A percentile compares a stretch with the other conserved stretches of the same genome.
phyloP scores from a whole-genome alignment of 2,329 filamentous ascomycete species.

The Diaporthe sp. region DNA sequence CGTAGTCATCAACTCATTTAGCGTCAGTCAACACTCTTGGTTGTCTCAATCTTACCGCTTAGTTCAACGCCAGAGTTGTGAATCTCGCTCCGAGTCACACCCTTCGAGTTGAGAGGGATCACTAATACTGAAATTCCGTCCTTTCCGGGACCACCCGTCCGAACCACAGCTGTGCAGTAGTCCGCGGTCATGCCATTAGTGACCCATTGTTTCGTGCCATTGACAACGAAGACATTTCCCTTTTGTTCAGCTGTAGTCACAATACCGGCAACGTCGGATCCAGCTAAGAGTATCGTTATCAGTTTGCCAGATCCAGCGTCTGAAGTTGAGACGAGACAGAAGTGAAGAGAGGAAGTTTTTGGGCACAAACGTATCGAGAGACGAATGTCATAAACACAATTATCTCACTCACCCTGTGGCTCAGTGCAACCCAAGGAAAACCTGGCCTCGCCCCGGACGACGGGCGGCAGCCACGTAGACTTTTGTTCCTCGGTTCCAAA shows the following conservation, averaged over 20 bases:
- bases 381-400: background rate
- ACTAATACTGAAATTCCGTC: slow-evolving; percentile 63
- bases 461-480: slow-evolving; percentile 7
- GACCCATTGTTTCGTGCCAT: slow-evolving; percentile 73
- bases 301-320: background rate
- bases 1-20: background rate
- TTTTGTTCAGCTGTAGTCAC: slow-evolving; percentile 48
- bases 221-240: slow-evolving; percentile 63
- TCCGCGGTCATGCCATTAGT: slow-evolving; percentile 67
- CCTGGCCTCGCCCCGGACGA: slow-evolving; percentile 10
- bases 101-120: slow-evolving; percentile 56
- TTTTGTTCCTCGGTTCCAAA: slow-evolving; percentile 33
- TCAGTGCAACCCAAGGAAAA: slow-evolving; percentile 33
- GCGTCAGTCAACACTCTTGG: background rate
- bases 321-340: too few species aligned
- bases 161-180: slow-evolving; percentile 67
- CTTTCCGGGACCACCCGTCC: slow-evolving; percentile 62
- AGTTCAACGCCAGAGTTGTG: slow-evolving; percentile 70
- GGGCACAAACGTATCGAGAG: too few species aligned
- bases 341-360: too few species aligned
- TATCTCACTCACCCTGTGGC: slow-evolving; percentile 60
- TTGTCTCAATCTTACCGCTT: background rate
- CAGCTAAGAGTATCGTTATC: background rate
- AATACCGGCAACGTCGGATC: slow-evolving; percentile 15
- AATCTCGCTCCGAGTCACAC: slow-evolving; percentile 62